Conservation (phyloP, 345 rosid species). For the Rhodomyrtus tomentosa region DNA sequence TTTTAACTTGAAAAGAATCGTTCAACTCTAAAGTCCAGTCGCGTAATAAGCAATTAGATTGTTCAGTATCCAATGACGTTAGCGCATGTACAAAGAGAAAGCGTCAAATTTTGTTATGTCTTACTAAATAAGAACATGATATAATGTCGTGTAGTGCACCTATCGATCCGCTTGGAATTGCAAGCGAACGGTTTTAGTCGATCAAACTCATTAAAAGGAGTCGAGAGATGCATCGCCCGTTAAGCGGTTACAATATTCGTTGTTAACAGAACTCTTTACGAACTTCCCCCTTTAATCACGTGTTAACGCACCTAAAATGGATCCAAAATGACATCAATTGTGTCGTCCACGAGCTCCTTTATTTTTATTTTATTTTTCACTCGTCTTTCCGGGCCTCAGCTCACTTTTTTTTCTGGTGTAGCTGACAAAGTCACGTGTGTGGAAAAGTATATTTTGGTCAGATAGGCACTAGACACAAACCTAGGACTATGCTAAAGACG, state of each 20-base stretch:
- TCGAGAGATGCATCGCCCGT: not conserved
- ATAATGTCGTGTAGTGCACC: not conserved
- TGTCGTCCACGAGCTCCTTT: not conserved
- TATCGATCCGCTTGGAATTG: not conserved
- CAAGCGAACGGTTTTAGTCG: not conserved
- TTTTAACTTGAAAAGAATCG: not conserved
- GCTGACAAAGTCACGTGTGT: not conserved
- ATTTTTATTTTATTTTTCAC: not conserved
- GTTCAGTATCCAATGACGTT: not conserved
- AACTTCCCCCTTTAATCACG: not conserved
- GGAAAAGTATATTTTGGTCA: not conserved
- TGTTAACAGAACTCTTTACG: not conserved
- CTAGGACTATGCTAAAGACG: not conserved
- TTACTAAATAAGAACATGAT: not conserved
- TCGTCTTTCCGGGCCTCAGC: not conserved
- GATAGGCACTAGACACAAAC: not conserved
- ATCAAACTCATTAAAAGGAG: not conserved
- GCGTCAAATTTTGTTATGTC: not conserved
- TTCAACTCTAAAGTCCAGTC: not conserved
- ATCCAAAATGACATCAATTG: not conserved
- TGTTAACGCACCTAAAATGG: not conserved
- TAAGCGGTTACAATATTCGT: not conserved
- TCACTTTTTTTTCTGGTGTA: not conserved
- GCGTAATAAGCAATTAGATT: not conserved
- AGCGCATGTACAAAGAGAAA: not conserved